A percentile compares a stretch with the other conserved stretches of the same genome.
Conservation (phyloP, 106 monocot genomes). For the Chionographis japonica region DNA sequence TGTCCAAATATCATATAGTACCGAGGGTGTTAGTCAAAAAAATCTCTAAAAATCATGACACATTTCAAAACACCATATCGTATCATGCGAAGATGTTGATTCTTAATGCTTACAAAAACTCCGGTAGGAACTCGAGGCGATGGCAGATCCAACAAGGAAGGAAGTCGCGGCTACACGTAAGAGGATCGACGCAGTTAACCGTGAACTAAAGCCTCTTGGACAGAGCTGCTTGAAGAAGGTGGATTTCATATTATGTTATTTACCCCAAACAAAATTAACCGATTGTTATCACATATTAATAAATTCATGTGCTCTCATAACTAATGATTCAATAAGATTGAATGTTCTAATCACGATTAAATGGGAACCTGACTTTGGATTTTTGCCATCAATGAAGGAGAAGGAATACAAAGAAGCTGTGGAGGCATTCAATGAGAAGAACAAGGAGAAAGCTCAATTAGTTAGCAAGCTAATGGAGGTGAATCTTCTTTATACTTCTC, state of each 20-base stretch:
- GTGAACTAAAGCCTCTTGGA: constrained; percentile 80
- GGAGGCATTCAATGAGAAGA: constrained; percentile 70
- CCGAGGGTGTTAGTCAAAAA: no score
- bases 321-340: no score
- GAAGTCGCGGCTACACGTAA: constrained; percentile 67
- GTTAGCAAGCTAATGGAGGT: constrained; percentile 72
- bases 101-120: no score
- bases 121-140: constrained; percentile 78
- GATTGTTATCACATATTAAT: neutral
- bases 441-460: constrained; percentile 65
- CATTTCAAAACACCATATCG: no score
- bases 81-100: no score
- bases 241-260: neutral
- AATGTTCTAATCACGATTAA: neutral
- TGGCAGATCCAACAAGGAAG: constrained; percentile 88
- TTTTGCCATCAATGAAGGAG: constrained; percentile 32
- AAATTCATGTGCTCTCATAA: no score
- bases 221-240: constrained; percentile 87
- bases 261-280: neutral
- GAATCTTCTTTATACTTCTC: constrained; percentile 2
- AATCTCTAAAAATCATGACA: no score
- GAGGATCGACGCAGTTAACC: constrained; percentile 69
- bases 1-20: no score
- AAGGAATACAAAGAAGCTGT: constrained; percentile 76
- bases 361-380: neutral